A percentile compares a stretch with the other conserved stretches of the same genome.
These are phyloP conservation scores for Fusarium zealandicum DNA, from an alignment of 2,329 filamentous ascomycete species.

Conservation along the genomic window DNA sequence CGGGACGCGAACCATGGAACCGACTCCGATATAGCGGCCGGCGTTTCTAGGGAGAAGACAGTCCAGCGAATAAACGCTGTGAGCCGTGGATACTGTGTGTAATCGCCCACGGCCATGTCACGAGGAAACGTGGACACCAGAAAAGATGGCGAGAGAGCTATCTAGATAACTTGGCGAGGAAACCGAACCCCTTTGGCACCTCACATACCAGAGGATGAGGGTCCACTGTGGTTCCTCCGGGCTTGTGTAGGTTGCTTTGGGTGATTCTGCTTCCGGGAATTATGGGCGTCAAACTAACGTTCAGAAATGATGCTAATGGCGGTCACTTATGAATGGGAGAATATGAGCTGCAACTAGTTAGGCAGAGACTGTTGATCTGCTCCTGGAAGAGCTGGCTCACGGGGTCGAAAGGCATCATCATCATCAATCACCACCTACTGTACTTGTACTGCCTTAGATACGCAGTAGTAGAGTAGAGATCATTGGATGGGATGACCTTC, in stretches of 20 bases:
- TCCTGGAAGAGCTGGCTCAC: not conserved
- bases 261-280: slow-evolving; percentile 34
- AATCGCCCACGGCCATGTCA: too few species aligned
- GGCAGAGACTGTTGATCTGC: slow-evolving; percentile 6
- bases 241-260: slow-evolving; percentile 14
- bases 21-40: too few species aligned
- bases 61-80: too few species aligned
- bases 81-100: too few species aligned
- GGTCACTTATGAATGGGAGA: not conserved
- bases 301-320: not conserved
- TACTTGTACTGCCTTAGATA: too few species aligned
- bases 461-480: too few species aligned
- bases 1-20: slow-evolving; percentile 1
- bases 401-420: slow-evolving; percentile 7
- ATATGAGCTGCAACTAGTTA: not conserved
- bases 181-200: slow-evolving; percentile 10
- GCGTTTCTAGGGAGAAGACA: not conserved
- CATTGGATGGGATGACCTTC: too few species aligned
- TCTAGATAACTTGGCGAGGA: not conserved
- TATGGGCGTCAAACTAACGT: slow-evolving; percentile 10
- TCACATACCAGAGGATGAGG: slow-evolving; percentile 34
- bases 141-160: slow-evolving; percentile 9
- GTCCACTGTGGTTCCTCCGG: not conserved
- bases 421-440: too few species aligned
- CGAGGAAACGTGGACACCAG: too few species aligned